Evolutionary conservation across 768 basidiomycete species (phyloP), one percentile per base, ranked within the genome.

Genomic region (Mycena capillaripes): DNA sequence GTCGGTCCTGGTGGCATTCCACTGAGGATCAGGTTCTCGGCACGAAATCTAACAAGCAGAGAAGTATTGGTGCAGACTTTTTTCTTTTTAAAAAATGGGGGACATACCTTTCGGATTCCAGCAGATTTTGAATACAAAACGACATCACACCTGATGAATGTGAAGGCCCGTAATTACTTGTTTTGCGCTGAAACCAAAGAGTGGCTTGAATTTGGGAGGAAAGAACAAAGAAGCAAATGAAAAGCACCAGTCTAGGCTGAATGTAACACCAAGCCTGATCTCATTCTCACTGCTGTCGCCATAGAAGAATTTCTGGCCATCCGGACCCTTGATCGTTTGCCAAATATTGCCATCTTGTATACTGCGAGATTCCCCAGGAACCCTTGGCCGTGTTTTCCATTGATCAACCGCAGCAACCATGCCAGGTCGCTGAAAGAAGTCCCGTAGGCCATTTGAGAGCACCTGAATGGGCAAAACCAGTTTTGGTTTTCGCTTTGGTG

Each of bases 131-230:
- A 40, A 78, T 42, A 55, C 66, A 48, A 34, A 73, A 69, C 25
- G 76, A 76, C 40, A 77, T 38, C 8, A 74, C 76, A 17, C 77
- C 76, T 2, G 76, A 76, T 16, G 77, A 75, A 36, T 77, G 76
- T 50, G 72, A 74, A 0, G 77, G 76, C 8, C 76, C 70, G 58
- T 73, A 76, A 30, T 40, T 55, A 48, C 74, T 76, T 6, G 69
- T 74, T 38, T 74, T 76, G 2, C 63, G 42, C 32, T 34, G 50
- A 55, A 73, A 73, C 73, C 75, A 69, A 23, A 29, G 8, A 23
- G 23, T 30, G 12, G 7, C 34, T 53, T 10, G 5, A 29, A 2
- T 4, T 30, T 53, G 3, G 21, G 52, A 29, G 27, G 52, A 3
- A 29, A 19, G 23, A 3, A 23, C n/a, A 23, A 48, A 21, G 16